Evolutionary conservation across 2,329 filamentous ascomycete species (phyloP).

Genomic region (Calonectria leucothoes): DNA sequence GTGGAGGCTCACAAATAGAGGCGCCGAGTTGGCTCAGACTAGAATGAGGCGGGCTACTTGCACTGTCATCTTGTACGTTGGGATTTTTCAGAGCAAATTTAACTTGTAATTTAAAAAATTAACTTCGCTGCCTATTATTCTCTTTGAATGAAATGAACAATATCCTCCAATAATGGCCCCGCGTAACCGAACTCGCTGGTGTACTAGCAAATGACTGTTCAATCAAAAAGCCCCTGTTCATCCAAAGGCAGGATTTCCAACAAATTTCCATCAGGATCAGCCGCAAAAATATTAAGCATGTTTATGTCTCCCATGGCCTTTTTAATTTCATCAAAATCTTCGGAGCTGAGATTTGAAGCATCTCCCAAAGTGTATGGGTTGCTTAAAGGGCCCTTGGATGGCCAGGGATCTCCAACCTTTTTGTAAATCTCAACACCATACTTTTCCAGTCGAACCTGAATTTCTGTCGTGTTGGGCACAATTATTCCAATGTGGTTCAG

Average conservation of each 20-base stretch:
- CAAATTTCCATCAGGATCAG: slow-evolving; percentile 14
- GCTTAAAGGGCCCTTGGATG: not conserved
- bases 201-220: no score
- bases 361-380: not conserved
- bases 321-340: not conserved
- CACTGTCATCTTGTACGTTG: no score
- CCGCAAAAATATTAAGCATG: not conserved
- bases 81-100: no score
- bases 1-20: not conserved
- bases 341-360: not conserved
- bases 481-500: slow-evolving; percentile 11
- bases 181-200: no score
- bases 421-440: slow-evolving; percentile 11
- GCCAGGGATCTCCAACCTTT: not conserved
- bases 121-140: no score
- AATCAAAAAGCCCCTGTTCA: not conserved
- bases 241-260: slow-evolving; percentile 3
- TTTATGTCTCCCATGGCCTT: not conserved
- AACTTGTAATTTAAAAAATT: no score
- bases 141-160: no score
- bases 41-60: no score
- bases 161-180: no score
- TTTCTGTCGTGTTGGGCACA: slow-evolving; percentile 10
- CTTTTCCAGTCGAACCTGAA: not conserved
- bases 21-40: not conserved